phyloP scores from a whole-genome alignment of 208 protist species.

The Tritrichomonas musculus region DNA sequence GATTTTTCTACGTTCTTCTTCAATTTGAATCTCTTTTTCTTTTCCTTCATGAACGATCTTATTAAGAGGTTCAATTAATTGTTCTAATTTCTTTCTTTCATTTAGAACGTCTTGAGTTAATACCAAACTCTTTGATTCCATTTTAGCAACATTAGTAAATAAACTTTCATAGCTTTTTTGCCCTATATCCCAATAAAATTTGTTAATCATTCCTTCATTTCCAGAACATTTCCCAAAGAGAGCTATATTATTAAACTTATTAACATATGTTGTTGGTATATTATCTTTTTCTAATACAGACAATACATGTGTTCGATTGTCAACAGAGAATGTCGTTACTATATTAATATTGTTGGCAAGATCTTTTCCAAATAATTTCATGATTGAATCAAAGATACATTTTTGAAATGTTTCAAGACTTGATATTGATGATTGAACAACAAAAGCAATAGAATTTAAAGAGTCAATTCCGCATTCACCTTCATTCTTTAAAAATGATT shows the following conservation, averaged over 20 bases:
- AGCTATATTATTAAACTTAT: conserved; percentile 2
- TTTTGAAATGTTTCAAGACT: not conserved
- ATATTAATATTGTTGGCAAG: not conserved
- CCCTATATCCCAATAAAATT: conserved; percentile 18
- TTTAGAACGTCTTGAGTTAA: not conserved
- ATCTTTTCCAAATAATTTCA: conserved; percentile 30
- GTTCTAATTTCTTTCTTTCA: not conserved
- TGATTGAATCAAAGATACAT: conserved; percentile 1
- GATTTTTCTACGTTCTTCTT: no score
- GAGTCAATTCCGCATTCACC: not conserved
- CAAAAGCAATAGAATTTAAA: not conserved
- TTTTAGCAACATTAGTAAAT: not conserved
- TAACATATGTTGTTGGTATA: not conserved
- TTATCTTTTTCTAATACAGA: not conserved
- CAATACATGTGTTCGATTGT: not conserved
- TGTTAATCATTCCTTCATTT: not conserved
- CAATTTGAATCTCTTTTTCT: not conserved
- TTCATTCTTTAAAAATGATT: not conserved
- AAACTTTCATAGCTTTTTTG: not conserved
- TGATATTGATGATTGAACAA: not conserved
- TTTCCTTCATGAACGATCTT: not conserved
- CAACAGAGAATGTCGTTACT: not conserved
- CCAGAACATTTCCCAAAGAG: not conserved
- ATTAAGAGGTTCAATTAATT: not conserved
- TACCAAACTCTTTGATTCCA: not conserved